Evolutionary conservation across 192 early-diverging fungal genomes (phyloP).

Genomic region (Coemansia umbellata): DNA sequence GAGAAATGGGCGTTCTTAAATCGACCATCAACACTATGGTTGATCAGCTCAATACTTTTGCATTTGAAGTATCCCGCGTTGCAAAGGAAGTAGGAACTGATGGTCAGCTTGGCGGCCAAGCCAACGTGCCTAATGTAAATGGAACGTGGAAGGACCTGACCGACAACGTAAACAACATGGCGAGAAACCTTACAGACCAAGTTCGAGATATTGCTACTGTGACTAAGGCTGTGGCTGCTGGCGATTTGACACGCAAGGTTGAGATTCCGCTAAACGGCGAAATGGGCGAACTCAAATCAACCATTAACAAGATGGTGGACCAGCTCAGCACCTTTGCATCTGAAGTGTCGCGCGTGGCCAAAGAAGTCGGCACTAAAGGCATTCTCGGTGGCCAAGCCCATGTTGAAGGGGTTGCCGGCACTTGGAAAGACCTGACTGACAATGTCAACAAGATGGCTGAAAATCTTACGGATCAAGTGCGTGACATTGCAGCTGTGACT

Average conservation of each 20-base stretch:
- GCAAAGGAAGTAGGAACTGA: conserved; percentile 65
- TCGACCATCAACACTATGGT: conserved; percentile 62
- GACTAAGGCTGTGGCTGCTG: conserved; percentile 59
- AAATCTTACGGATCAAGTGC: conserved; percentile 61
- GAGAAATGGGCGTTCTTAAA: conserved; percentile 57
- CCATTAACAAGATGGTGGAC: conserved; percentile 61
- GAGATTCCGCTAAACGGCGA: conserved; percentile 53
- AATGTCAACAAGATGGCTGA: conserved; percentile 59
- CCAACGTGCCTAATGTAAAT: conserved; percentile 53
- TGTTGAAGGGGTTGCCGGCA: conserved; percentile 46
- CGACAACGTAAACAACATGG: conserved; percentile 68
- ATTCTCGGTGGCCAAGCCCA: conserved; percentile 52
- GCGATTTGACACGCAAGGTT: conserved; percentile 54
- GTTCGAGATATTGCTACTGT: conserved; percentile 65
- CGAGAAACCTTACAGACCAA: conserved; percentile 58
- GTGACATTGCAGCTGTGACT: conserved; percentile 46
- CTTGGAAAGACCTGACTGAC: conserved; percentile 55
- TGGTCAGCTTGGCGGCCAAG: conserved; percentile 63
- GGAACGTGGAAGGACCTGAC: conserved; percentile 68
- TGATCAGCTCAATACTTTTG: conserved; percentile 61
- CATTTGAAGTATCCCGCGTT: conserved; percentile 62
- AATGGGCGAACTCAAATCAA: conserved; percentile 57
- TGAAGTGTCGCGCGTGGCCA: conserved; percentile 53
- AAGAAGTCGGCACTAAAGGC: conserved; percentile 56
- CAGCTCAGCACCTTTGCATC: conserved; percentile 55